Base-by-base conservation (phyloP, 2,329 filamentous ascomycete genomes). In the Xylogone sp. region DNA sequence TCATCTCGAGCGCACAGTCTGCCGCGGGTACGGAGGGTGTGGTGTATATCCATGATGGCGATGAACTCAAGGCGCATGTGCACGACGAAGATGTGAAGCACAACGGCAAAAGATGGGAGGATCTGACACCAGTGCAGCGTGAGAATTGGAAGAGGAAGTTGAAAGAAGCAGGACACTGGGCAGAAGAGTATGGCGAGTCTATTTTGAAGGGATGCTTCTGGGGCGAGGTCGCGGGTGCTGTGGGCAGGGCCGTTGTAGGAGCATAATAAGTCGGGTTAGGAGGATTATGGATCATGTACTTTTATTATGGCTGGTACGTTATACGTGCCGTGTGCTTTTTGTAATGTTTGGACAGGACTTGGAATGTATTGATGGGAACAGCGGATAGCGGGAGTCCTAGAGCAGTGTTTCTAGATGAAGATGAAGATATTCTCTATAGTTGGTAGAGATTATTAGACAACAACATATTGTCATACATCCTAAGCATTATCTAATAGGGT, bases 201-300 rank as follows among this genome's bases (percentile, higher is more conserved):
- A 52, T 68, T 18, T 57, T 68, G 9, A 66, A 65, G 50, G 65
- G 65, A 0, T 58, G 68, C 1, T 29, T 68, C 7, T 68, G 68
- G 62, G 60, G 63, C 19, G 63, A 66, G 50, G 45, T 68, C 42
- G 62, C 55, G 8, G 65, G 58, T 2, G 56, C 57, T 9, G 59
- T 68, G 2, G 64, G 62, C 8, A 48, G 53, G 8, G 61, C 57
- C 52, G 62, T 44, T 19, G 39, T 42, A 10, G 19, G 13, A 43
- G 42, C 42, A n/a, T 45, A 46, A 34, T 5, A 27, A 10, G 24
- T 5, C 10, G 24, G 24, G 24, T 6, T 27, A 10, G 24, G 10
- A 6, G 24, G 24, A 10, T 27, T 27, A 27, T n/a, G 24, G 24
- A 27, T 27, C 5, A 27, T 27, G 24, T 27, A 27, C 24, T 27